Percentiles rank a stretch among this genome's conserved stretches.
phyloP scores from a whole-genome alignment of 2,329 filamentous ascomycete genomes.

The Cadophora gregata region DNA sequence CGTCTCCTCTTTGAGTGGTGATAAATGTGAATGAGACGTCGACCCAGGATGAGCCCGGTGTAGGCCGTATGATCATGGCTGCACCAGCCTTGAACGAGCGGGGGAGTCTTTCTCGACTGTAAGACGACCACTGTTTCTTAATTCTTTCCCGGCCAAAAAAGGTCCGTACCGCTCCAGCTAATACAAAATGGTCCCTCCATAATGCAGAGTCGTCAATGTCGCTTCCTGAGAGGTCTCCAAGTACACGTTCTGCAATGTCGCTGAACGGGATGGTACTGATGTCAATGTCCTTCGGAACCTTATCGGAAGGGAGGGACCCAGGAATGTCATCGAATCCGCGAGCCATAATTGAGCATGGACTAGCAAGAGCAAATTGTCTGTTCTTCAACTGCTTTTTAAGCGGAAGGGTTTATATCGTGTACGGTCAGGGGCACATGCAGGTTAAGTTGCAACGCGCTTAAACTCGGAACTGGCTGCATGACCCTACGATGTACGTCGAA shows the following conservation, averaged over 20 bases:
- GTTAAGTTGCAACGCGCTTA: neutral
- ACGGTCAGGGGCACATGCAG: neutral
- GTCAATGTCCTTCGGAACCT: neutral
- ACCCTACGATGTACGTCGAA: neutral
- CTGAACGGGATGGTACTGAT: neutral
- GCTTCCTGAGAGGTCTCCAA: neutral
- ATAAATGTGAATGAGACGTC: conserved; percentile 20
- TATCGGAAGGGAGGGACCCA: conserved; percentile 2
- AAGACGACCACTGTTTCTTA: conserved; percentile 11
- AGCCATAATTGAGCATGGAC: neutral
- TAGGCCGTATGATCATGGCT: conserved; percentile 3
- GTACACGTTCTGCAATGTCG: conserved; percentile 6
- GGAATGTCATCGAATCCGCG: conserved; percentile 17
- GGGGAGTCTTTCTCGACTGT: conserved; percentile 5
- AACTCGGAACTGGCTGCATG: neutral
- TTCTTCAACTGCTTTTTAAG: too few relatives aligned
- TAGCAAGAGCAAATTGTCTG: neutral
- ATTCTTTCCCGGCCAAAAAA: conserved; percentile 8
- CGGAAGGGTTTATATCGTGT: neutral
- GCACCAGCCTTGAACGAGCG: conserved; percentile 4
- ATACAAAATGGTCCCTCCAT: conserved; percentile 12
- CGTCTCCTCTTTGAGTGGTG: conserved; percentile 4
- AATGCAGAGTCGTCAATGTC: conserved; percentile 2
- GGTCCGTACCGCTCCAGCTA: conserved; percentile 7
- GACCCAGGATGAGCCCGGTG: conserved; percentile 15